These are phyloP conservation scores for Fusarium sp. DNA, from an alignment of 2,329 filamentous ascomycete species.

Conservation along the genomic window DNA sequence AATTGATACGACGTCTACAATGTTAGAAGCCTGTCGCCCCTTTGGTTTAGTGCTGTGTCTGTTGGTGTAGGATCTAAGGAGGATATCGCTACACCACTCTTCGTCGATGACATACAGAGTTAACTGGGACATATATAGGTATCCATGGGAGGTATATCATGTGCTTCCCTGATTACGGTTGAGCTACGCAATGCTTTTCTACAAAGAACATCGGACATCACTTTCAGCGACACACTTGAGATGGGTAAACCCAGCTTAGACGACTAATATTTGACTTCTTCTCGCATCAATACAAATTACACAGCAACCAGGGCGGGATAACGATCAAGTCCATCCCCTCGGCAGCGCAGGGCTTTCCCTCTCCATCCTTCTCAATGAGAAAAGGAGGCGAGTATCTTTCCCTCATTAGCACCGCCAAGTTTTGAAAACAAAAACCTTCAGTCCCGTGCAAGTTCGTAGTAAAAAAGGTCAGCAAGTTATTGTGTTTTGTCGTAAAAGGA, in stretches of 20 bases:
- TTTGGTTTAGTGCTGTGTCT: neutral
- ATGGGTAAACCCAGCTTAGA: conserved; percentile 38
- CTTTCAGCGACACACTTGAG: conserved; percentile 28
- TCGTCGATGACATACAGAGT: neutral
- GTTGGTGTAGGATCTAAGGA: neutral
- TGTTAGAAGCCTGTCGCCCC: neutral
- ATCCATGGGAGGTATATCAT: no score
- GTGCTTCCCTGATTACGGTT: neutral
- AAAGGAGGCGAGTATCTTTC: conserved; percentile 88
- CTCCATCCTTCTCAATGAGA: conserved; percentile 55
- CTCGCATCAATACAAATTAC: conserved; percentile 44
- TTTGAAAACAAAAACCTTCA: conserved; percentile 56
- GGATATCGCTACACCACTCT: neutral
- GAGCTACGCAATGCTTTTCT: neutral
- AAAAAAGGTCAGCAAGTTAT: conserved; percentile 12
- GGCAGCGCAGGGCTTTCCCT: conserved; percentile 99
- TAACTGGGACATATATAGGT: neutral
- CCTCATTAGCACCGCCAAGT: conserved; percentile 92
- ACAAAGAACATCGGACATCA: neutral
- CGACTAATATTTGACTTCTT: conserved; percentile 45
- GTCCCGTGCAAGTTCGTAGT: conserved; percentile 28
- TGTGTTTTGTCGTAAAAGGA: conserved; percentile 32
- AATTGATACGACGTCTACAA: conserved; percentile 45
- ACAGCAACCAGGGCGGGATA: conserved; percentile 68
- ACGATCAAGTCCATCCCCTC: conserved; percentile 90